Percentiles rank a stretch among this genome's conserved stretches.
phyloP scores from a whole-genome alignment of 108 stramenopile genomes.

The Cyclotella kingstonii region DNA sequence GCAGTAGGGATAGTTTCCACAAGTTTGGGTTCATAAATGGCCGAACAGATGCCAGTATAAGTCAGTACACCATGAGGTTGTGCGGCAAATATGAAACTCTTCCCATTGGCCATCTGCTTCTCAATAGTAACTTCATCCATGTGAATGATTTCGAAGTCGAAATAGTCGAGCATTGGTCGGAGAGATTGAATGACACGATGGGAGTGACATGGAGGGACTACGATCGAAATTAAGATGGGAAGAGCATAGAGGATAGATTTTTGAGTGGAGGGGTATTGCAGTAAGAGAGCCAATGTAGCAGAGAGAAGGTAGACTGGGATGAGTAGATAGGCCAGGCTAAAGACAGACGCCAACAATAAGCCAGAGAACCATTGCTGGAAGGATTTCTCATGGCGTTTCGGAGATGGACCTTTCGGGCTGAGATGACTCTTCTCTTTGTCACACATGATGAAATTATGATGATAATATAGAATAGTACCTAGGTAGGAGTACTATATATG shows the following conservation, averaged over 20 bases:
- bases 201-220: constrained; percentile 27
- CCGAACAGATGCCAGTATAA: constrained; percentile 39
- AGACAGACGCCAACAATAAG: constrained; percentile 46
- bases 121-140: constrained; percentile 34
- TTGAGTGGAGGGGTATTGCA: constrained; percentile 24
- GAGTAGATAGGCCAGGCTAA: constrained; percentile 60
- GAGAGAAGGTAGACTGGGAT: constrained; percentile 58
- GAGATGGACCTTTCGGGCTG: not conserved
- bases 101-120: constrained; percentile 15
- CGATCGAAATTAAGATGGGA: constrained; percentile 38
- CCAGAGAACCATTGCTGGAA: constrained; percentile 46
- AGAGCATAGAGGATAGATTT: constrained; percentile 21
- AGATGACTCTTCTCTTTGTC: too few relatives aligned
- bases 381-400: constrained; percentile 5
- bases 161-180: constrained; percentile 58
- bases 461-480: too few relatives aligned
- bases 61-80: constrained; percentile 69
- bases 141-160: constrained; percentile 67
- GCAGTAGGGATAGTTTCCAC: constrained; percentile 37
- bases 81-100: constrained; percentile 33
- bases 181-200: constrained; percentile 17
- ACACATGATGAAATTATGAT: too few relatives aligned
- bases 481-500: too few relatives aligned
- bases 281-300: constrained; percentile 14
- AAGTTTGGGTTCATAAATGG: constrained; percentile 16